These are phyloP conservation scores for Phytophthora sansomeana DNA, from an alignment of 352 stramenopile species.

Conservation along the genomic window DNA sequence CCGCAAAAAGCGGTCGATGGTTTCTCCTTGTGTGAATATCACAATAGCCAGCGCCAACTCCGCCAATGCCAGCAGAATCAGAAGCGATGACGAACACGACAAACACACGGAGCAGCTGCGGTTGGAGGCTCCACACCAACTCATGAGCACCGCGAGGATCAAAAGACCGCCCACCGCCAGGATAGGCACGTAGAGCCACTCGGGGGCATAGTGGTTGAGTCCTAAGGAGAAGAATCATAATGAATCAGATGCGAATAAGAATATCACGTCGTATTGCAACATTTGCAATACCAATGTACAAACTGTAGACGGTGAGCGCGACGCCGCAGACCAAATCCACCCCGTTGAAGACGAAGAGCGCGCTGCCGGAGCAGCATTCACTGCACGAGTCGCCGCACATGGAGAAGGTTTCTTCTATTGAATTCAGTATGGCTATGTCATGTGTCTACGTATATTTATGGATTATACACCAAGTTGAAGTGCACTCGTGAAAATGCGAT, in stretches of 20 bases:
- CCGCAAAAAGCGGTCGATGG: conserved; percentile 67
- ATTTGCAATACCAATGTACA: conserved; percentile 56
- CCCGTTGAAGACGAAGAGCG: conserved; percentile 77
- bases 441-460: neutral
- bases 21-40: conserved; percentile 69
- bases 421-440: neutral
- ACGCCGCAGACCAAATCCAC: conserved; percentile 70
- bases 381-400: conserved; percentile 49
- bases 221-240: conserved; percentile 42
- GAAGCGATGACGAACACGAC: conserved; percentile 64
- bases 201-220: conserved; percentile 68
- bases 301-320: conserved; percentile 63
- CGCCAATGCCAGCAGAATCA: conserved; percentile 66
- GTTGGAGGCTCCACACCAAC: conserved; percentile 70
- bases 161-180: conserved; percentile 59
- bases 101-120: conserved; percentile 55
- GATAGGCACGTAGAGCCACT: conserved; percentile 76
- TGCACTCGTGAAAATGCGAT: no score
- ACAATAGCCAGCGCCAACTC: conserved; percentile 70
- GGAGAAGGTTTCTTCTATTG: neutral
- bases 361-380: conserved; percentile 65
- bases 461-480: neutral
- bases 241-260: no score
- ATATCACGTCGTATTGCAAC: neutral
- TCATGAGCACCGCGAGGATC: conserved; percentile 58